Conservation (phyloP, 148 eudicot genomes). For the Heliosperma pusillum region DNA sequence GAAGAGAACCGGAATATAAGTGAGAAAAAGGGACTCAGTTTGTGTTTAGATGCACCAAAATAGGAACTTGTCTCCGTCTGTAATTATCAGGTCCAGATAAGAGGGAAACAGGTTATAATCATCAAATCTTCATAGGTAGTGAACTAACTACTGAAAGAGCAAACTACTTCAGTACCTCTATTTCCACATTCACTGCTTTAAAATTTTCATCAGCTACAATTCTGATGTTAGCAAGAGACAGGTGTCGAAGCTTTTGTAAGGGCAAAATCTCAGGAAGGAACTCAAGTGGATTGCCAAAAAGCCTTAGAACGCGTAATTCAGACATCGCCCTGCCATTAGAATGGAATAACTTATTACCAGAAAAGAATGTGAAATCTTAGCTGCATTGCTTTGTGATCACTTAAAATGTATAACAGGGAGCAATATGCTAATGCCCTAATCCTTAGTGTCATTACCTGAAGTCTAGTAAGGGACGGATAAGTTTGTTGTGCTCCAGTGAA, state of each 20-base stretch:
- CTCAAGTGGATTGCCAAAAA: slow-evolving; percentile 95
- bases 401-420: slow-evolving; percentile 12
- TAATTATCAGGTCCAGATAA: slow-evolving; percentile 24
- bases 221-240: slow-evolving; percentile 94
- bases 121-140: slow-evolving; percentile 9
- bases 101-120: slow-evolving; percentile 22
- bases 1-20: slow-evolving; percentile 98
- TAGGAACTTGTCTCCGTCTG: slow-evolving; percentile 91
- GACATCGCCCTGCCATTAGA: slow-evolving; percentile 77
- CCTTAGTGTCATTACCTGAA: slow-evolving; percentile 61
- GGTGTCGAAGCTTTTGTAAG: slow-evolving; percentile 80
- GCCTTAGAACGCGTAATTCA: slow-evolving; percentile 75
- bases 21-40: slow-evolving; percentile 94
- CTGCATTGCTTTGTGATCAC: slow-evolving; percentile 4
- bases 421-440: neutral
- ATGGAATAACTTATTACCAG: slow-evolving; percentile 18
- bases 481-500: slow-evolving; percentile 96
- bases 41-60: slow-evolving; percentile 90
- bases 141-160: neutral
- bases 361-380: slow-evolving; percentile 14
- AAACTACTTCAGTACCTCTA: slow-evolving; percentile 57
- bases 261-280: slow-evolving; percentile 98
- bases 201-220: slow-evolving; percentile 90
- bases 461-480: slow-evolving; percentile 91
- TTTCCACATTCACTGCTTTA: slow-evolving; percentile 79